phyloP scores from a whole-genome alignment of 2,329 filamentous ascomycete genomes.

The Trichophyton equinum region DNA sequence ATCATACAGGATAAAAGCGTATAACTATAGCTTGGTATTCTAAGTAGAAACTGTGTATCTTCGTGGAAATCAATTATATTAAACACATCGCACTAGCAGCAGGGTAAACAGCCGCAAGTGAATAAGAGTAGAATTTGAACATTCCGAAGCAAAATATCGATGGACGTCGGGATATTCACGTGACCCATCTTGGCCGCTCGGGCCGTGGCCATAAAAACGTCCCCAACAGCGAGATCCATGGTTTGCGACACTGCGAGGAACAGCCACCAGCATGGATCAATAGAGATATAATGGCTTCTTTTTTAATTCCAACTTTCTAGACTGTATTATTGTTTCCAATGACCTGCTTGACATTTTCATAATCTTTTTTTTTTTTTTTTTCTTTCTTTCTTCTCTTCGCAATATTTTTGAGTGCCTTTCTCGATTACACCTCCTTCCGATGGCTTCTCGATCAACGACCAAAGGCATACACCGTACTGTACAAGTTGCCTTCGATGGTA shows the following conservation, averaged over 20 bases:
- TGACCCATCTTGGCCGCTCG: not conserved
- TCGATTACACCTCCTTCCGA: not conserved
- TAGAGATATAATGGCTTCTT: not conserved
- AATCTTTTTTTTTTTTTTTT: not conserved
- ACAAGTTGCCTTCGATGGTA: constrained; percentile 36
- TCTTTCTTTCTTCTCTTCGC: not conserved
- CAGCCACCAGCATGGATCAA: not conserved
- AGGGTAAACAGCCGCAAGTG: too few species aligned
- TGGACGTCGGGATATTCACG: not conserved
- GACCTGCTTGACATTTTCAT: not conserved
- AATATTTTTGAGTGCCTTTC: not conserved
- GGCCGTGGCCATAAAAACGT: not conserved
- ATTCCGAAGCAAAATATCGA: not conserved
- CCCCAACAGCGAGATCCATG: too few species aligned
- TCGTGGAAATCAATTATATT: too few species aligned
- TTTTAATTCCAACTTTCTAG: not conserved
- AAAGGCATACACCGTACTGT: constrained; percentile 20
- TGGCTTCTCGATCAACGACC: not conserved
- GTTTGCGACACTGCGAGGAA: not conserved
- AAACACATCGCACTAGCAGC: too few species aligned
- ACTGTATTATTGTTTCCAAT: not conserved
- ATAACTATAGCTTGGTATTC: not conserved
- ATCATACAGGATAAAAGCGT: not conserved
- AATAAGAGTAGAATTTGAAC: not conserved
- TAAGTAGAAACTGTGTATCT: not conserved